Conservation (phyloP, 1,139 yeast species). For the Zygoascus hellenicus region DNA sequence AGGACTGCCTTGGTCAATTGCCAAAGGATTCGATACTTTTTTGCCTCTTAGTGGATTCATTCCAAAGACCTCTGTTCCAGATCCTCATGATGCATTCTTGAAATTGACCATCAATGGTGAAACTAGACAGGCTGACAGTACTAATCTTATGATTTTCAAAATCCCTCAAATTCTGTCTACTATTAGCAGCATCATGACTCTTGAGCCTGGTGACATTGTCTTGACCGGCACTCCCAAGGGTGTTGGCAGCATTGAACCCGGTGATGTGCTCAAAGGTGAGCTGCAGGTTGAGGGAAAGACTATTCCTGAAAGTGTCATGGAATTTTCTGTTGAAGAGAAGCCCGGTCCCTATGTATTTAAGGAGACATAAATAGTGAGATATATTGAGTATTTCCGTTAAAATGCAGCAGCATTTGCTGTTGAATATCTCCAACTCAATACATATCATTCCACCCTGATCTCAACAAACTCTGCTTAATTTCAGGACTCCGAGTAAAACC, state of each 20-base stretch:
- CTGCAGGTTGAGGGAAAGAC: slow-evolving; percentile 50
- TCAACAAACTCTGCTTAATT: no score
- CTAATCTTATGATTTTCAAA: slow-evolving; percentile 85
- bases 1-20: slow-evolving; percentile 95
- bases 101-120: slow-evolving; percentile 65
- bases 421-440: no score
- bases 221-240: slow-evolving; percentile 98
- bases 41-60: slow-evolving; percentile 73
- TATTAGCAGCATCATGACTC: slow-evolving; percentile 83
- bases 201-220: slow-evolving; percentile 84
- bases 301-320: slow-evolving; percentile 46
- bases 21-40: slow-evolving; percentile 95
- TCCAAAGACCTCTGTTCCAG: slow-evolving; percentile 58
- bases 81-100: slow-evolving; percentile 68
- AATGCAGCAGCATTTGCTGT: no score
- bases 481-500: no score
- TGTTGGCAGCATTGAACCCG: slow-evolving; percentile 77
- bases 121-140: slow-evolving; percentile 64
- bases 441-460: no score
- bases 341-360: slow-evolving; percentile 72
- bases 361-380: slow-evolving; percentile 17
- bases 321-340: slow-evolving; percentile 55
- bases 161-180: slow-evolving; percentile 73
- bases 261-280: slow-evolving; percentile 67
- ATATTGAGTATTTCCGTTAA: no score